Evolutionary conservation across 2,329 filamentous ascomycete genomes (phyloP).

Genomic region (Colletotrichum brevisporum): DNA sequence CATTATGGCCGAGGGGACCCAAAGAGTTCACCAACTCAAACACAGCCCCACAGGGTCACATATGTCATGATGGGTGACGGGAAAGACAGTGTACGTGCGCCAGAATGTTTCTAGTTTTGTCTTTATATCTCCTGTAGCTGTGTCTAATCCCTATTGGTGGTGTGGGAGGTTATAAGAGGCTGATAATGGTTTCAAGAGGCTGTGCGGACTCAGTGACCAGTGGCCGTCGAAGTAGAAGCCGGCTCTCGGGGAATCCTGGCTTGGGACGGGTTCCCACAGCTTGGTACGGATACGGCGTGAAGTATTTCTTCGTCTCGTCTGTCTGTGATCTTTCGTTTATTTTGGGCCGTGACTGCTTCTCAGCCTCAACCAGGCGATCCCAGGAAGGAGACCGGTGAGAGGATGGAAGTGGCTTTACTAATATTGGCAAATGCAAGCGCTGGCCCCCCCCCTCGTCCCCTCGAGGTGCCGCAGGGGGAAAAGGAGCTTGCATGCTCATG

Average conservation of each 20-base stretch:
- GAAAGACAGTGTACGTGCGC: conserved; percentile 1
- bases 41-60: conserved; percentile 4
- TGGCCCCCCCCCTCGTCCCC: not conserved
- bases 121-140: conserved; percentile 4
- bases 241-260: conserved; percentile 10
- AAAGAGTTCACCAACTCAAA: not conserved
- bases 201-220: conserved; percentile 11
- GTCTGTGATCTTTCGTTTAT: not conserved
- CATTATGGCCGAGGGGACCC: not conserved
- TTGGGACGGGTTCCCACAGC: conserved; percentile 15
- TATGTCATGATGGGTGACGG: conserved; percentile 10
- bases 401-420: not conserved
- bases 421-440: conserved; percentile 2
- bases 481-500: not conserved
- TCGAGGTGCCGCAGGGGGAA: not conserved
- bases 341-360: not conserved
- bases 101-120: conserved; percentile 19
- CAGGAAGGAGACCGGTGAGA: not conserved
- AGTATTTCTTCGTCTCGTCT: not conserved
- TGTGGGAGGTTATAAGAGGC: not conserved
- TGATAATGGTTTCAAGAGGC: conserved; percentile 22
- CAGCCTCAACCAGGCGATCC: conserved; percentile 10
- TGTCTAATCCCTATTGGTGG: not conserved
- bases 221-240: conserved; percentile 1
- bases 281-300: not conserved